Conservation (phyloP, 495 filamentous ascomycete species). For the Usnea hakonensis region DNA sequence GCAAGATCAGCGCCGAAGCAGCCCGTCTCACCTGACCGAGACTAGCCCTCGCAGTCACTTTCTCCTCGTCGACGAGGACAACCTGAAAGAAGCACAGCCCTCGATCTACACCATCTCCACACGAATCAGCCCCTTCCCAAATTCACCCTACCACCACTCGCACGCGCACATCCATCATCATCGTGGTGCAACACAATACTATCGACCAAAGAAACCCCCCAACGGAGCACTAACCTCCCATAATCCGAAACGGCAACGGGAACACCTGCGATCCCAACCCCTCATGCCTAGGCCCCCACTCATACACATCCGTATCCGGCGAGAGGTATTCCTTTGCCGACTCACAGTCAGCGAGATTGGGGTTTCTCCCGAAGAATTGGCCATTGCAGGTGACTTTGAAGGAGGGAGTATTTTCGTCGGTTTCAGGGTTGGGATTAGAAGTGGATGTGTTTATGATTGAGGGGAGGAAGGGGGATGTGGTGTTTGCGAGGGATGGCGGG, state of each 20-base stretch:
- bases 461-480: too few relatives aligned
- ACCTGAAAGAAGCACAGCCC: slow-evolving; percentile 6
- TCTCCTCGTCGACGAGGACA: background rate
- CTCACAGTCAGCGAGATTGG: slow-evolving; percentile 1
- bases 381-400: background rate
- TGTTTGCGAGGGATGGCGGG: background rate
- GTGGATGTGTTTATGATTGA: background rate
- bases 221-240: slow-evolving; percentile 3
- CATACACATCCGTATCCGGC: background rate
- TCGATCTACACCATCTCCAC: background rate
- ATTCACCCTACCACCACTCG: too few relatives aligned
- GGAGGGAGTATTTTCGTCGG: background rate
- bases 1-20: background rate
- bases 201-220: too few relatives aligned
- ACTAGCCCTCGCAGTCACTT: background rate
- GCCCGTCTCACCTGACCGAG: background rate
- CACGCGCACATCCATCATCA: too few relatives aligned
- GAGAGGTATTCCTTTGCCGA: background rate
- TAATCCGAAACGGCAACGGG: slow-evolving; percentile 8
- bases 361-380: background rate
- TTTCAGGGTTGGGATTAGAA: background rate
- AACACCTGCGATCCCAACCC: background rate
- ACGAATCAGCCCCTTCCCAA: background rate
- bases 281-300: background rate
- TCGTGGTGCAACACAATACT: too few relatives aligned